These are phyloP conservation scores for Lachnellula occidentalis DNA, from an alignment of 2,329 filamentous ascomycete species.

Conservation along the genomic window DNA sequence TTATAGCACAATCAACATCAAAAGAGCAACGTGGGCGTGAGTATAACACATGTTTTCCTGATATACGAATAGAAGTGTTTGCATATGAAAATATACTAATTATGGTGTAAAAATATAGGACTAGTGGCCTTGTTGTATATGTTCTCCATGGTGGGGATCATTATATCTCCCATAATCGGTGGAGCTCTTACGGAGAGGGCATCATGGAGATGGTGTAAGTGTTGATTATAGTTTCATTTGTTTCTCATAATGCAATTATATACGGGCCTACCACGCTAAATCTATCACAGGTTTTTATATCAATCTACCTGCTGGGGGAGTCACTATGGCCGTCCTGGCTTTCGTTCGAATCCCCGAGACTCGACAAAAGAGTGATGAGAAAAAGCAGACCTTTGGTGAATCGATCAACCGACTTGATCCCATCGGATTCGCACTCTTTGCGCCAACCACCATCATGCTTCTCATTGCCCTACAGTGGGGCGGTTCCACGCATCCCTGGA, in stretches of 20 bases:
- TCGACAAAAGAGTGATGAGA: background rate
- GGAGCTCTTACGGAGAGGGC: conserved; percentile 32
- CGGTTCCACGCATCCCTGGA: conserved; percentile 28
- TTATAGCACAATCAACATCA: conserved; percentile 32
- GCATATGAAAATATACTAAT: background rate
- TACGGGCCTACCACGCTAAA: no score
- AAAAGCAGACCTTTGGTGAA: background rate
- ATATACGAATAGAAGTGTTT: background rate
- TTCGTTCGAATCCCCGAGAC: background rate
- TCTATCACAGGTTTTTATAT: background rate
- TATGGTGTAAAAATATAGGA: background rate
- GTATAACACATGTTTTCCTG: background rate
- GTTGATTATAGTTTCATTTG: no score
- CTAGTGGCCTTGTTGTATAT: background rate
- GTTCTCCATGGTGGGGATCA: background rate
- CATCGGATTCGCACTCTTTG: conserved; percentile 28
- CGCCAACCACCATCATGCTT: conserved; percentile 29
- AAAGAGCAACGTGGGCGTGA: background rate
- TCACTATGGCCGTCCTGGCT: background rate
- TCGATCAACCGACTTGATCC: conserved; percentile 26
- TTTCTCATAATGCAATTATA: no score
- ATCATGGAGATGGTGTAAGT: conserved; percentile 22
- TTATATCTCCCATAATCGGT: conserved; percentile 29
- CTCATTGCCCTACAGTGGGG: conserved; percentile 31
- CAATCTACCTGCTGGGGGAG: background rate